Base-by-base conservation (phyloP, 352 stramenopile species). In the Phytophthora sp. region DNA sequence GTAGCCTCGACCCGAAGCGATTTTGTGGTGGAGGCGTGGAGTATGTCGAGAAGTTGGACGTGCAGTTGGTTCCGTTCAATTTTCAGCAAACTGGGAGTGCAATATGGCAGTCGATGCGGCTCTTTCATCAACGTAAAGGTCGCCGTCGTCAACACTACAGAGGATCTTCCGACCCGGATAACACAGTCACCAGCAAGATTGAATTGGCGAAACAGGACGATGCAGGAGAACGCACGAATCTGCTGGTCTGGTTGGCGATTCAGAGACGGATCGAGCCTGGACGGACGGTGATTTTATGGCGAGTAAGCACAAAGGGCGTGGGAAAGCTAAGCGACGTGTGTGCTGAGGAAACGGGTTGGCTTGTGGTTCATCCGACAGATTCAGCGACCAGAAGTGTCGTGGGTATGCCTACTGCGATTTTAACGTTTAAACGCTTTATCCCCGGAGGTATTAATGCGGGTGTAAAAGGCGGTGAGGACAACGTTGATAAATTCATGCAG, bases 321-420 rank as follows among this genome's bases (percentile, higher is more conserved):
- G 51, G 72, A 12, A 33, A 46, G 16, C 21, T 69, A 3, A 73
- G 64, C 42, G 58, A 51, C 2, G 50, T 82, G 45, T 71, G 73
- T 18, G 77, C 78, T 39, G 73, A 84, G 44, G 76, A 87, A 46
- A 83, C 70, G 2, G 73, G 78, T 2, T 87, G 78, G 78, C 57
- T 27, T 21, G 50, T 71, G 7, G 56, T 71, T 2, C 47, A 27
- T 6, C 56, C 50, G n/a, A 60, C 49, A 5, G 47, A 66, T 13
- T 8, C 27, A 33, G 16, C 18, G 2, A 46, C 58, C 18, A 39
- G 38, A 36, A 41, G 7, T 15, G 9, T 2, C 38, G 23, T 46
- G 7, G 49, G 15, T 9, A 59, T 59, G 50, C 47, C 38, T 7
- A 54, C 47, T 24, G 47, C 41, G 1, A 50, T 55, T 5, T 24